phyloP scores from a whole-genome alignment of 306 rosid species.

The Prunus salicina region DNA sequence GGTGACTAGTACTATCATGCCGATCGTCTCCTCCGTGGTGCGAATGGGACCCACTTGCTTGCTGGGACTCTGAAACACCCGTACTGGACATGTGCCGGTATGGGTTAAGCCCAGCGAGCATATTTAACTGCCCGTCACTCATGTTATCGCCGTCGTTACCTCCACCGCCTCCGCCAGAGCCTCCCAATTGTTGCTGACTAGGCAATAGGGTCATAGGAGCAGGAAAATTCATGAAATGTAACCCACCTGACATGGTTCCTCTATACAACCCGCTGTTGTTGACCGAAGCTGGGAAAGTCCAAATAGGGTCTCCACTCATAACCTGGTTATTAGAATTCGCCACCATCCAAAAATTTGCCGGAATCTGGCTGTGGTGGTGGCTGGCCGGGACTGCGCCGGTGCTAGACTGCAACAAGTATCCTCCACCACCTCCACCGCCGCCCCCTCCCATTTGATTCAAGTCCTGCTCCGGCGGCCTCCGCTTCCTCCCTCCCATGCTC shows the following conservation, averaged over 20 bases:
- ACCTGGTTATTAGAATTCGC: conserved; percentile 67
- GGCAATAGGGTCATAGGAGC: conserved; percentile 70
- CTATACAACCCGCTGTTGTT: conserved; percentile 64
- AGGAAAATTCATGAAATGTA: conserved; percentile 91
- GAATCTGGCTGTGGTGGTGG: conserved; percentile 62
- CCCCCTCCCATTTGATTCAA: conserved; percentile 52
- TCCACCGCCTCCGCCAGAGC: conserved; percentile 18
- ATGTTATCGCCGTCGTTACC: conserved; percentile 22
- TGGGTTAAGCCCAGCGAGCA: conserved; percentile 68
- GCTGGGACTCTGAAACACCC: conserved; percentile 43
- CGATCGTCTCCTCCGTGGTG: conserved; percentile 59
- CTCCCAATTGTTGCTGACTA: conserved; percentile 48
- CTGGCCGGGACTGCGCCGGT: conserved; percentile 62
- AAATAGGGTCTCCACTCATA: conserved; percentile 86
- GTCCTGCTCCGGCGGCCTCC: conserved; percentile 60
- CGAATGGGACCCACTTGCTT: conserved; percentile 66
- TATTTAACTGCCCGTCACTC: conserved; percentile 59
- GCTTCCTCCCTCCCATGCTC: conserved; percentile 46
- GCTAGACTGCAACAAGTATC: conserved; percentile 60
- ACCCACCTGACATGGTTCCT: conserved; percentile 66
- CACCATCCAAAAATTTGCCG: conserved; percentile 87
- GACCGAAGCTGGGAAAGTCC: conserved; percentile 74
- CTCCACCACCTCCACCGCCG: not conserved
- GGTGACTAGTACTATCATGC: conserved; percentile 65
- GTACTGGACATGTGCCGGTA: conserved; percentile 46